A percentile compares a stretch with the other conserved stretches of the same genome.
These are phyloP conservation scores for Clarkia xantiana DNA, from an alignment of 345 rosid genomes.

Conservation along the genomic window DNA sequence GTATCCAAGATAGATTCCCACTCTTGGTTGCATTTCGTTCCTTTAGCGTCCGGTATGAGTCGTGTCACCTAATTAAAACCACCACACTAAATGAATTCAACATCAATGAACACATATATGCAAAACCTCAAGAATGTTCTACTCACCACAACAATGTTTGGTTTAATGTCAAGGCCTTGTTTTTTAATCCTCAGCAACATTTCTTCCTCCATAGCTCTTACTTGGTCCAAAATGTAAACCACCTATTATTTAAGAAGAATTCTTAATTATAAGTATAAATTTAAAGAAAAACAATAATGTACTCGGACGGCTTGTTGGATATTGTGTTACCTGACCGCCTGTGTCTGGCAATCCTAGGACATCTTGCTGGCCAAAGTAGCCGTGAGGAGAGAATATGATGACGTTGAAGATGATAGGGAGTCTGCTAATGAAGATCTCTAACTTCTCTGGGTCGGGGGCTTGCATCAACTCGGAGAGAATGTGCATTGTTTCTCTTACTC, in stretches of 20 bases:
- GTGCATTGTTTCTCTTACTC: conserved; percentile 36
- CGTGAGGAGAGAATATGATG: conserved; percentile 85
- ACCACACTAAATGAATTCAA: no score
- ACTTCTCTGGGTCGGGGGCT: conserved; percentile 36
- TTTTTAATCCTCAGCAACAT: conserved; percentile 47
- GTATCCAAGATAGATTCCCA: conserved; percentile 45
- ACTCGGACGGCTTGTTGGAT: no score
- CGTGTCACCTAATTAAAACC: conserved; percentile 62
- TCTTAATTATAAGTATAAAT: no score
- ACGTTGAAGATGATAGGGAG: conserved; percentile 68
- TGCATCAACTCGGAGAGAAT: conserved; percentile 36
- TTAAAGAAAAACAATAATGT: no score
- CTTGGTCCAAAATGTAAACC: conserved; percentile 97
- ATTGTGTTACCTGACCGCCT: conserved; percentile 94
- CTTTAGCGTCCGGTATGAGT: conserved; percentile 66
- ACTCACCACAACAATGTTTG: conserved; percentile 77
- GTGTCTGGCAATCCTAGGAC: conserved; percentile 95
- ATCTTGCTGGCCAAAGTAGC: conserved; percentile 79
- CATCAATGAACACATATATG: neutral
- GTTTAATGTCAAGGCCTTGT: conserved; percentile 67
- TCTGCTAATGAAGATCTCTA: conserved; percentile 46
- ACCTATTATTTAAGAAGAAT: conserved; percentile 21
- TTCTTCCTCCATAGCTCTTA: conserved; percentile 81
- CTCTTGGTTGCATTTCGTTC: conserved; percentile 78
- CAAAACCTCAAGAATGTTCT: neutral